phyloP scores from a whole-genome alignment of 2,329 filamentous ascomycete species.

The Phialocephala subalpina region DNA sequence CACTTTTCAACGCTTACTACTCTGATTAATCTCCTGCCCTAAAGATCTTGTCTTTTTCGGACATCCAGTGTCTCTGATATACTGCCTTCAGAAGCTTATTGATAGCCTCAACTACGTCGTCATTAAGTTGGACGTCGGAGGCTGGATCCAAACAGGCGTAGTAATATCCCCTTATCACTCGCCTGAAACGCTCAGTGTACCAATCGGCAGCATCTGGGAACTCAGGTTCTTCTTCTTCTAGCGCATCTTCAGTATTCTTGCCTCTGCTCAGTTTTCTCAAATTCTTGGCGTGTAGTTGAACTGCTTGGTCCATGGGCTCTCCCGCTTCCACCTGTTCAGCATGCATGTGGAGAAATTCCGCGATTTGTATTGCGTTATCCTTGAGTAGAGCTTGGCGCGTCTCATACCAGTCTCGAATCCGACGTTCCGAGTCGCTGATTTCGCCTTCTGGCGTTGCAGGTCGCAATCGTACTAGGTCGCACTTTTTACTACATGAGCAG shows the following conservation, averaged over 20 bases:
- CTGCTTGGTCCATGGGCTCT: not conserved
- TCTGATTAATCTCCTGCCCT: not conserved
- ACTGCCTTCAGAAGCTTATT: not conserved
- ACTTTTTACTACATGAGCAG: not conserved
- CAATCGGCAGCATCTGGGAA: not conserved
- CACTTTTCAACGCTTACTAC: not conserved
- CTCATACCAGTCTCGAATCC: not conserved
- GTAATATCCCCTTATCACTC: not conserved
- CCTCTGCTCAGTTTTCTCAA: not conserved
- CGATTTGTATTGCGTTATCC: not conserved
- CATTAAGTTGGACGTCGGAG: not conserved
- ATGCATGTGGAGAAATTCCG: not conserved
- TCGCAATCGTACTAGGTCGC: not conserved
- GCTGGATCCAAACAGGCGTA: not conserved
- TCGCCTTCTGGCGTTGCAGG: not conserved
- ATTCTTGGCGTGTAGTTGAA: not conserved
- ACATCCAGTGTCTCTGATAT: not conserved
- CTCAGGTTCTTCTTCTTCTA: not conserved
- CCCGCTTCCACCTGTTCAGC: not conserved
- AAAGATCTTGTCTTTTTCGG: not conserved
- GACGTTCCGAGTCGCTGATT: not conserved
- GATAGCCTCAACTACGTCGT: not conserved
- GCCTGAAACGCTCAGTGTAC: not conserved
- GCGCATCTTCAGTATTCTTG: not conserved
- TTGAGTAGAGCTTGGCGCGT: not conserved